phyloP scores from a whole-genome alignment of 495 filamentous ascomycete genomes.

The Aeminium ludgeri region DNA sequence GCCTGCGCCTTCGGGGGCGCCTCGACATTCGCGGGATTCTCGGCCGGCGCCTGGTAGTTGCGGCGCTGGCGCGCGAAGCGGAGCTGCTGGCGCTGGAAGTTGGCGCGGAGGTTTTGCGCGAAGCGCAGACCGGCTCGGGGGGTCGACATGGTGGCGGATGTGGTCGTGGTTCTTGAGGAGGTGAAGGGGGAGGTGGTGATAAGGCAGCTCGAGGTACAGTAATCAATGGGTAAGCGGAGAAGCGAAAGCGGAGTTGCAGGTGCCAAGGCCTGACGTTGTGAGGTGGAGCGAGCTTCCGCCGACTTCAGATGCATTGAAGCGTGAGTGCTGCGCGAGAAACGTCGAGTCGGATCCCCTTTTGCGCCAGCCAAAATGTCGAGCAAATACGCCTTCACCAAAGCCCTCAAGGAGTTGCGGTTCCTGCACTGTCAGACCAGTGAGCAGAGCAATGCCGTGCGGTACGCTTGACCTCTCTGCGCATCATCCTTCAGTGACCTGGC shows the following conservation, averaged over 20 bases:
- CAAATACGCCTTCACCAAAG: slow-evolving; percentile 79
- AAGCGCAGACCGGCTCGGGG: slow-evolving; percentile 24
- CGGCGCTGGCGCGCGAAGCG: slow-evolving; percentile 24
- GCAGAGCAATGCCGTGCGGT: slow-evolving; percentile 75
- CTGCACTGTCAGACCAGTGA: slow-evolving; percentile 88
- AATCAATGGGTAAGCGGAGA: slow-evolving; percentile 3
- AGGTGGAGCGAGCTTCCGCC: background rate
- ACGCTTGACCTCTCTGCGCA: slow-evolving; percentile 12
- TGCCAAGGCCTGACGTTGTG: slow-evolving; percentile 4
- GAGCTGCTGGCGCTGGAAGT: slow-evolving; percentile 20
- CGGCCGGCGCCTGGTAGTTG: slow-evolving; percentile 39
- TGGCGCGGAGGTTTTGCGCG: slow-evolving; percentile 35
- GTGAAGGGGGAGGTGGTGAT: background rate
- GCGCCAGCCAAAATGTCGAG: slow-evolving; percentile 52
- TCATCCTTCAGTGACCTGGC: slow-evolving; percentile 1
- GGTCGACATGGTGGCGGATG: slow-evolving; percentile 35
- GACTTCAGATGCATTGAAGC: background rate
- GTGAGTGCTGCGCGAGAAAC: background rate
- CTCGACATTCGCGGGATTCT: slow-evolving; percentile 31
- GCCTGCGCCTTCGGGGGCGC: slow-evolving; percentile 22
- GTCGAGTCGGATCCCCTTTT: background rate
- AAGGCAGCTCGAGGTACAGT: background rate
- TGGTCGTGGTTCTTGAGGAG: background rate
- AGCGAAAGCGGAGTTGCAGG: slow-evolving; percentile 1
- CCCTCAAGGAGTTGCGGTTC: slow-evolving; percentile 90